phyloP scores from a whole-genome alignment of 129 eudicot species.

The Flaveria bidentis region DNA sequence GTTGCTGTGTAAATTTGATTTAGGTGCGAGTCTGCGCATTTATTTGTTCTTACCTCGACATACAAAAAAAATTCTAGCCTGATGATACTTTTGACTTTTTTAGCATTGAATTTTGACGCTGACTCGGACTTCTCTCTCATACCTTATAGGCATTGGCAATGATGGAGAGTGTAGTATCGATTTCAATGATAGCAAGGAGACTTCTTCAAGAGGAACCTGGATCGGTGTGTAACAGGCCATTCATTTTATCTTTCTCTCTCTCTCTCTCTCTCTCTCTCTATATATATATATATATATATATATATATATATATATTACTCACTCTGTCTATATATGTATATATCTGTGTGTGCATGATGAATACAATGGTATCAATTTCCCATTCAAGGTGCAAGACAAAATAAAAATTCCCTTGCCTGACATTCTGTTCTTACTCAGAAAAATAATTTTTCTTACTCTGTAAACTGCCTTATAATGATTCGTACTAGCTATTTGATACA shows the following conservation, averaged over 20 bases:
- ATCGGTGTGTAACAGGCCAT: slow-evolving; percentile 48
- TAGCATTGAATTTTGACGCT: not conserved
- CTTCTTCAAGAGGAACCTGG: slow-evolving; percentile 93
- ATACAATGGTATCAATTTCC: not conserved
- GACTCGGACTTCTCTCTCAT: slow-evolving; percentile 14
- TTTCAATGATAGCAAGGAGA: slow-evolving; percentile 84
- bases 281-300: not conserved
- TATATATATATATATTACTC: not conserved
- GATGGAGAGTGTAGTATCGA: slow-evolving; percentile 76
- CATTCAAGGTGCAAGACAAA: not conserved
- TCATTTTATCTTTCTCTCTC: slow-evolving; percentile 11
- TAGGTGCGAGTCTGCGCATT: slow-evolving; percentile 18
- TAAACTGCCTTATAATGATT: slow-evolving; percentile 10
- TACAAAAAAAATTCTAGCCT: not conserved
- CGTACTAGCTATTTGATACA: not conserved
- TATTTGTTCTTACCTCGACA: slow-evolving; percentile 15
- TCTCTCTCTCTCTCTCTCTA: not conserved
- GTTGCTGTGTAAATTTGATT: not conserved
- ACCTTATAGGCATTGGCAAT: slow-evolving; percentile 56
- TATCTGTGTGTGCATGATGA: not conserved
- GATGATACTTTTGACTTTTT: slow-evolving; percentile 28
- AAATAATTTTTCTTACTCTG: not conserved
- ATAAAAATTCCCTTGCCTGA: slow-evolving; percentile 1
- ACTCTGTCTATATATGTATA: not conserved
- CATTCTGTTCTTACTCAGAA: slow-evolving; percentile 17